Conservation (phyloP, 1,139 yeast genomes). For the Hanseniaspora gamundiae region DNA sequence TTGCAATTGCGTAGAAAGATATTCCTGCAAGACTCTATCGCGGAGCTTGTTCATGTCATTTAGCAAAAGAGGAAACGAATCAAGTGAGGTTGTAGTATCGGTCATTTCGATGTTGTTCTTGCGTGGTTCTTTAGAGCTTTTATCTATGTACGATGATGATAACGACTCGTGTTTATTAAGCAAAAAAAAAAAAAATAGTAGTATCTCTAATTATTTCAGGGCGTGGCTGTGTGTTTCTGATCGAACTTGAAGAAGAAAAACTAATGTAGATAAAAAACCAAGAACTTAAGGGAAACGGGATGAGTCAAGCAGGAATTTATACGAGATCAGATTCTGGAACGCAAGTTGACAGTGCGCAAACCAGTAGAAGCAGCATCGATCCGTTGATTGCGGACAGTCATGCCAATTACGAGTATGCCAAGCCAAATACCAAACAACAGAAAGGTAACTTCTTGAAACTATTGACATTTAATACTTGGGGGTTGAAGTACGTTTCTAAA, state of each 20-base stretch:
- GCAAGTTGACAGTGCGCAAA: background rate
- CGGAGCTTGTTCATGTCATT: background rate
- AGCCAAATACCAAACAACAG: background rate
- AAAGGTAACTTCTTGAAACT: slow-evolving; percentile 24
- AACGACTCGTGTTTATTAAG: too few species aligned
- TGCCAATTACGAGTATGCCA: too few species aligned
- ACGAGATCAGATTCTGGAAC: background rate
- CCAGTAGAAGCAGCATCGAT: background rate
- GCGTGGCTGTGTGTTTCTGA: too few species aligned
- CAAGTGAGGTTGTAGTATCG: too few species aligned
- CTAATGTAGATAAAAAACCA: too few species aligned
- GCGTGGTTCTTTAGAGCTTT: too few species aligned
- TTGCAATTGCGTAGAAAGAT: background rate
- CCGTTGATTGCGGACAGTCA: background rate
- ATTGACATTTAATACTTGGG: slow-evolving; percentile 77
- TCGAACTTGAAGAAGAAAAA: too few species aligned
- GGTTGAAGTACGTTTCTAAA: slow-evolving; percentile 71
- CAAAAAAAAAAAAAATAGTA: background rate
- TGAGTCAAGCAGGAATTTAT: background rate
- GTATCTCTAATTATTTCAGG: too few species aligned
- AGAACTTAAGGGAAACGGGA: too few species aligned
- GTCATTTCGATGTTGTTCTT: background rate
- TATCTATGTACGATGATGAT: too few species aligned
- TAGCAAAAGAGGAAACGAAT: background rate
- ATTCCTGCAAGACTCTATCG: background rate